These are phyloP conservation scores for Trichoderma breve DNA, from an alignment of 2,329 filamentous ascomycete genomes.

Conservation along the genomic window DNA sequence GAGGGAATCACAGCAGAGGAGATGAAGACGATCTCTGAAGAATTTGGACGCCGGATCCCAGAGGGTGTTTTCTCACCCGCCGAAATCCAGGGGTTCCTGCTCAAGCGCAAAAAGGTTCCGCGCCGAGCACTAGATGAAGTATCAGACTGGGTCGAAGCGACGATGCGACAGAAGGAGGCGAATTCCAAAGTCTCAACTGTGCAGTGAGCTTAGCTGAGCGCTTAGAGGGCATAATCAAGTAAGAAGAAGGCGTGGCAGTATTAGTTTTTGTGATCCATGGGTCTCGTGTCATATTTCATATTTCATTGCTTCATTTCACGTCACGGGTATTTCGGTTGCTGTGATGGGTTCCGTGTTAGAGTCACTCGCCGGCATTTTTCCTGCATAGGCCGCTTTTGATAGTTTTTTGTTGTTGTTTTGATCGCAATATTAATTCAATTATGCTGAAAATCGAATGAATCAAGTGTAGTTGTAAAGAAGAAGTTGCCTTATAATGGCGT, in stretches of 20 bases:
- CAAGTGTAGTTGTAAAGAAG: not conserved
- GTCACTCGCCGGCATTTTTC: not conserved
- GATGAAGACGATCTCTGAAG: constrained; percentile 43
- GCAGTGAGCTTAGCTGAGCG: constrained; percentile 34
- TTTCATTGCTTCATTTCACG: not conserved
- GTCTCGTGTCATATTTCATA: not conserved
- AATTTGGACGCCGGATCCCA: constrained; percentile 55
- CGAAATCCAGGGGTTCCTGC: constrained; percentile 63
- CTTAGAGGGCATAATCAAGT: not conserved
- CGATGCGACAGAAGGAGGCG: constrained; percentile 49
- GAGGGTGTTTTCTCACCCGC: constrained; percentile 55
- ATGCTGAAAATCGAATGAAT: not conserved
- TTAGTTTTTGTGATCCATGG: not conserved
- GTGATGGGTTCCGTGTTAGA: not conserved
- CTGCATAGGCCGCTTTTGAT: not conserved
- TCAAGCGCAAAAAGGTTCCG: constrained; percentile 61
- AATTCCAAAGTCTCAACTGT: constrained; percentile 49
- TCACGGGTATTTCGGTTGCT: not conserved
- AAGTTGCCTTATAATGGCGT: not conserved
- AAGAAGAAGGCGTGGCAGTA: too few relatives aligned
- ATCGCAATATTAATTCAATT: not conserved
- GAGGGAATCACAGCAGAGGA: constrained; percentile 32
- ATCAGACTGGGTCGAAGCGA: constrained; percentile 51
- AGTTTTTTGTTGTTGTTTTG: not conserved
- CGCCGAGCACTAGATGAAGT: constrained; percentile 53